phyloP scores from a whole-genome alignment of 2,329 filamentous ascomycete species.

The Stagonosporopsis tanaceti region DNA sequence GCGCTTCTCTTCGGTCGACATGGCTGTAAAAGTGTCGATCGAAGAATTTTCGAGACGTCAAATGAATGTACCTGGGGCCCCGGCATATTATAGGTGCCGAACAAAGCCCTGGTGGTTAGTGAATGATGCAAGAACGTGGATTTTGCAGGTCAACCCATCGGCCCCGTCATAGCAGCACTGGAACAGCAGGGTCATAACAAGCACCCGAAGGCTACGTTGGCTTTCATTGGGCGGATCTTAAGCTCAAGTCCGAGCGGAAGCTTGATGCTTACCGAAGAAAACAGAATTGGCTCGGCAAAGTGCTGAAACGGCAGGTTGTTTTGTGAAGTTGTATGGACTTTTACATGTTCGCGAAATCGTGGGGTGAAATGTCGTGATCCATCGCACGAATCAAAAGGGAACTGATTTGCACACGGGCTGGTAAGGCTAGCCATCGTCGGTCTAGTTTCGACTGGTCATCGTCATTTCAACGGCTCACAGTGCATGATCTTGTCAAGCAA shows the following conservation, averaged over 20 bases:
- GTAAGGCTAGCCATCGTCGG: constrained; percentile 2
- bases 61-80: neutral
- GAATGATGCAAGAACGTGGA: constrained; percentile 46
- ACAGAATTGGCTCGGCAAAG: constrained; percentile 3
- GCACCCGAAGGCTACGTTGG: constrained; percentile 4
- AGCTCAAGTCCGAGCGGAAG: constrained; percentile 19
- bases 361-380: constrained; percentile 48
- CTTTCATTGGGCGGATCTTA: constrained; percentile 31
- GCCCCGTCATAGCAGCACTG: constrained; percentile 17
- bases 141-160: constrained; percentile 17
- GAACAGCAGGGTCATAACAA: constrained; percentile 8
- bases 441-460: neutral
- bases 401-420: constrained; percentile 28
- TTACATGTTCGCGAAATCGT: constrained; percentile 37
- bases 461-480: neutral
- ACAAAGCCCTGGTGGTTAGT: neutral
- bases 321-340: constrained; percentile 7
- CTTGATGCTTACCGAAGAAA: constrained; percentile 18
- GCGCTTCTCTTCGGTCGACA: constrained; percentile 32
- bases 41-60: neutral
- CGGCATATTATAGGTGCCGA: constrained; percentile 19
- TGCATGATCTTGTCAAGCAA: neutral
- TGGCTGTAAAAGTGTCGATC: constrained; percentile 1
- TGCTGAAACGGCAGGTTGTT: constrained; percentile 15
- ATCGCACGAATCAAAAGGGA: too few relatives aligned